A percentile compares a stretch with the other conserved stretches of the same genome.
Conservation (phyloP, 1,284 basidiomycete species). For the Gomphus bonarii region DNA sequence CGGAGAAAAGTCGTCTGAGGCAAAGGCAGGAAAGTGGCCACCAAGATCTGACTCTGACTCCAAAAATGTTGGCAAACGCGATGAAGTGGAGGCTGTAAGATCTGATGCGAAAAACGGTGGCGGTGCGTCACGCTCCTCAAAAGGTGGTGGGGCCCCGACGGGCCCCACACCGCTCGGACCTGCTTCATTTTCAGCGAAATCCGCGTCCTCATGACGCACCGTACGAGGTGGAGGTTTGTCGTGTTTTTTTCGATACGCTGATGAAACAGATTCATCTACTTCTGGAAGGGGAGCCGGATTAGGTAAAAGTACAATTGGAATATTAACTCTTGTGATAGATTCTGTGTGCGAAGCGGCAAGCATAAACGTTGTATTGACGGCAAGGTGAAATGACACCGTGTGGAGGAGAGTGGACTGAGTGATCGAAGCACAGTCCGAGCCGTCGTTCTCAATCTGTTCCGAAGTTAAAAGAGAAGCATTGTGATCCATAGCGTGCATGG, state of each 20-base stretch:
- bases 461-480: constrained; percentile 26
- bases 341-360: constrained; percentile 52
- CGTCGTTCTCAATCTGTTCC: constrained; percentile 34
- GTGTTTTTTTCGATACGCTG: constrained; percentile 75
- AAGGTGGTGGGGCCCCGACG: constrained; percentile 62
- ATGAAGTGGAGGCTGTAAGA: constrained; percentile 47
- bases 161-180: constrained; percentile 53
- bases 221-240: constrained; percentile 65
- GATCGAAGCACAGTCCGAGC: constrained; percentile 59
- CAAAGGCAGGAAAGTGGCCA: constrained; percentile 43
- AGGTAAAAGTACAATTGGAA: constrained; percentile 61
- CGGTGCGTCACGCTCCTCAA: constrained; percentile 65
- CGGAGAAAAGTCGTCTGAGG: constrained; percentile 30
- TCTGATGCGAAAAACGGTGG: constrained; percentile 56
- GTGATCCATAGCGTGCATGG: constrained; percentile 23
- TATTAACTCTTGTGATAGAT: constrained; percentile 43
- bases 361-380: constrained; percentile 60
- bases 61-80: constrained; percentile 58
- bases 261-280: constrained; percentile 55
- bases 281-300: constrained; percentile 66
- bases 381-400: constrained; percentile 54
- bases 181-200: constrained; percentile 49
- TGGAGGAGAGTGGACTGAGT: constrained; percentile 68
- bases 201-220: constrained; percentile 53
- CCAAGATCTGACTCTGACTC: constrained; percentile 56